Evolutionary conservation across 2,329 filamentous ascomycete species (phyloP).

Genomic region (Bimuria novae-zelandiae): DNA sequence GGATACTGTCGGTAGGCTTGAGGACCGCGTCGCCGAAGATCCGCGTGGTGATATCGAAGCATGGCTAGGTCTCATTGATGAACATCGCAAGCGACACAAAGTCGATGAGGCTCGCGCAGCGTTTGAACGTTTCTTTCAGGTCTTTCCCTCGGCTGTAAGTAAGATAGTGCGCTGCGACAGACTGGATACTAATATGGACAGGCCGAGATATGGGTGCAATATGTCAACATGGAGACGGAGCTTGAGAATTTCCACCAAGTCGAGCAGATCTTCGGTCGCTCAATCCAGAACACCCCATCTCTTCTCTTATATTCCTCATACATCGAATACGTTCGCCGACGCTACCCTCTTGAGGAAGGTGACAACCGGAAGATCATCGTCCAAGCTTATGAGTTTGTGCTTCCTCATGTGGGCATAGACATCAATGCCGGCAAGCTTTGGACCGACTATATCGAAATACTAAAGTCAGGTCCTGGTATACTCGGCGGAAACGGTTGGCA

Average conservation of each 20-base stretch:
- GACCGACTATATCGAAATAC: constrained; percentile 93
- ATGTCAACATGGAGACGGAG: constrained; percentile 86
- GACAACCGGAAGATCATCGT: constrained; percentile 78
- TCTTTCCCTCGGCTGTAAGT: constrained; percentile 91
- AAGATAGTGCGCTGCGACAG: constrained; percentile 7
- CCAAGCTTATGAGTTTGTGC: constrained; percentile 89
- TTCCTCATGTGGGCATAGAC: constrained; percentile 88
- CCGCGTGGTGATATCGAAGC: constrained; percentile 90
- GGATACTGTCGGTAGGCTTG: constrained; percentile 78
- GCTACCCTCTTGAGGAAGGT: constrained; percentile 80
- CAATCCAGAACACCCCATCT: constrained; percentile 77
- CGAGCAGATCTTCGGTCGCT: constrained; percentile 81
- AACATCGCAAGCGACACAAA: constrained; percentile 81
- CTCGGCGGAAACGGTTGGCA: constrained; percentile 90
- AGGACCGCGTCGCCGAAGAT: constrained; percentile 90
- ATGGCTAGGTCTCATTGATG: constrained; percentile 84
- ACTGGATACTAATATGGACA: constrained; percentile 58
- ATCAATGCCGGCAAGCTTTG: constrained; percentile 88
- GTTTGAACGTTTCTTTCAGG: constrained; percentile 83
- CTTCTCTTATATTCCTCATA: constrained; percentile 92
- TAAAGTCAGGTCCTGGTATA: constrained; percentile 83
- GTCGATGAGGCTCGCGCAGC: constrained; percentile 77
- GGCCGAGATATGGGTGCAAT: constrained; percentile 91
- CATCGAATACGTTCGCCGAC: constrained; percentile 89
- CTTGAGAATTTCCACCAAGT: constrained; percentile 80